Percentiles rank a stretch among this genome's conserved stretches.
Evolutionary conservation across 768 basidiomycete species (phyloP).

Genomic region (Gymnopilus dilepis): DNA sequence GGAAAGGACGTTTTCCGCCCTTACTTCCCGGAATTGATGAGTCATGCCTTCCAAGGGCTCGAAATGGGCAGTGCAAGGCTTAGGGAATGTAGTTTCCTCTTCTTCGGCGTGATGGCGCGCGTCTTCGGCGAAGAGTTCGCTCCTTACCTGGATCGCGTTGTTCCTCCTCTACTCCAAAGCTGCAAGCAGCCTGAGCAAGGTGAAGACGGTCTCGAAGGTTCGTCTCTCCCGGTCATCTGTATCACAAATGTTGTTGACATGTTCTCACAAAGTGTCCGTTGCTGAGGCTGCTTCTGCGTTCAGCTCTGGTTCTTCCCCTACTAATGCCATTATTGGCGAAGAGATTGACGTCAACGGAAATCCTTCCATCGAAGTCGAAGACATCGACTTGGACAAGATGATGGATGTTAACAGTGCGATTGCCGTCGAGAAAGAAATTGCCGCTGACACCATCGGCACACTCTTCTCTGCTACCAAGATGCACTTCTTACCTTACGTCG

Average conservation of each 20-base stretch:
- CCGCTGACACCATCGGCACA: constrained; percentile 93
- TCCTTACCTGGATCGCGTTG: constrained; percentile 81
- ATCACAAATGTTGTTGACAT: constrained; percentile 1
- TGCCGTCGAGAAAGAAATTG: constrained; percentile 99
- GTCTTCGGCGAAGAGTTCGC: constrained; percentile 96
- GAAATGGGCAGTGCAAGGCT: constrained; percentile 86
- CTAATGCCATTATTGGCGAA: constrained; percentile 70
- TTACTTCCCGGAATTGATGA: constrained; percentile 97
- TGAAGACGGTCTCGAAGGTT: constrained; percentile 56
- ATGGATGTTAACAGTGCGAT: constrained; percentile 94
- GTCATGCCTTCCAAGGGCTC: constrained; percentile 89
- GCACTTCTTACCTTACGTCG: constrained; percentile 92
- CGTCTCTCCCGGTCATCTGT: constrained; percentile 25
- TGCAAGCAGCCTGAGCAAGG: constrained; percentile 85
- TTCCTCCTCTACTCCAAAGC: constrained; percentile 84
- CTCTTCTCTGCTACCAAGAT: constrained; percentile 81
- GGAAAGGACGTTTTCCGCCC: constrained; percentile 93
- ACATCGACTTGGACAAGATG: constrained; percentile 84
- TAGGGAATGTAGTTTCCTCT: constrained; percentile 95
- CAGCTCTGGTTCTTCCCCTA: constrained; percentile 74
- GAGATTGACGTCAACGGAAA: constrained; percentile 59
- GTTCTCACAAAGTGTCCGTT: constrained; percentile 46
- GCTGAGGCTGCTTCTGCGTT: constrained; percentile 65
- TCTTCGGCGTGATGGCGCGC: constrained; percentile 98
- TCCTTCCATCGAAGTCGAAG: constrained; percentile 70